phyloP scores from a whole-genome alignment of 1,139 yeast species.

The Yarrowia galli region DNA sequence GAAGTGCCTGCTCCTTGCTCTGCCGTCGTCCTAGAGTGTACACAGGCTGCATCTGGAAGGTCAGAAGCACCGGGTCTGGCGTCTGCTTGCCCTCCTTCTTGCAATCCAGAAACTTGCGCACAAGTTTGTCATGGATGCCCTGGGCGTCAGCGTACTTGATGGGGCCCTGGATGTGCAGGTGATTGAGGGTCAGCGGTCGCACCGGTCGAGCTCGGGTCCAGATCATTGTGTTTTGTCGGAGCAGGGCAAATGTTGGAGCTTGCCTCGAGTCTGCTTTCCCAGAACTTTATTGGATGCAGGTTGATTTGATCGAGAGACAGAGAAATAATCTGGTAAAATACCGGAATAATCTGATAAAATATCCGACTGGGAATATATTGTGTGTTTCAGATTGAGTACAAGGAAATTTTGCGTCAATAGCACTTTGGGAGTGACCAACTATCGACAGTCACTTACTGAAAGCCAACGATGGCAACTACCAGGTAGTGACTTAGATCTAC shows the following conservation, averaged over 20 bases:
- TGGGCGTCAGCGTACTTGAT: conserved; percentile 67
- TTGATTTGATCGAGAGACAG: too few relatives aligned
- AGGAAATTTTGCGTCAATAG: too few relatives aligned
- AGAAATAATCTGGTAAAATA: too few relatives aligned
- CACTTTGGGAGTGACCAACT: too few relatives aligned
- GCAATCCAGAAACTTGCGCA: conserved; percentile 67
- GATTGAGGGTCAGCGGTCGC: conserved; percentile 48
- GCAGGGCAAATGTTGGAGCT: not conserved
- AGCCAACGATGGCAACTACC: too few relatives aligned
- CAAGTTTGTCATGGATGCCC: conserved; percentile 65
- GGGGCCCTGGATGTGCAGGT: conserved; percentile 66
- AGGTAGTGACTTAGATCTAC: too few relatives aligned
- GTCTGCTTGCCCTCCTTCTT: conserved; percentile 50
- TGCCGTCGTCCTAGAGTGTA: conserved; percentile 91
- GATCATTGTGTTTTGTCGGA: conserved; percentile 13
- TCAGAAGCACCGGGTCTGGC: conserved; percentile 63
- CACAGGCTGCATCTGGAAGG: conserved; percentile 83
- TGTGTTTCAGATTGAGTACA: too few relatives aligned
- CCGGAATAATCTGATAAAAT: not conserved
- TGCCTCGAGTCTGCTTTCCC: too few relatives aligned
- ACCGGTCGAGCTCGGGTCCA: conserved; percentile 37
- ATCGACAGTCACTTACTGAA: too few relatives aligned
- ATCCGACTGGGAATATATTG: too few relatives aligned
- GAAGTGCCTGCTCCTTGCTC: conserved; percentile 57
- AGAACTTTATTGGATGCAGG: conserved; percentile 1